Evolutionary conservation across 495 filamentous ascomycete genomes (phyloP).

Genomic region (Arthonia radiata): DNA sequence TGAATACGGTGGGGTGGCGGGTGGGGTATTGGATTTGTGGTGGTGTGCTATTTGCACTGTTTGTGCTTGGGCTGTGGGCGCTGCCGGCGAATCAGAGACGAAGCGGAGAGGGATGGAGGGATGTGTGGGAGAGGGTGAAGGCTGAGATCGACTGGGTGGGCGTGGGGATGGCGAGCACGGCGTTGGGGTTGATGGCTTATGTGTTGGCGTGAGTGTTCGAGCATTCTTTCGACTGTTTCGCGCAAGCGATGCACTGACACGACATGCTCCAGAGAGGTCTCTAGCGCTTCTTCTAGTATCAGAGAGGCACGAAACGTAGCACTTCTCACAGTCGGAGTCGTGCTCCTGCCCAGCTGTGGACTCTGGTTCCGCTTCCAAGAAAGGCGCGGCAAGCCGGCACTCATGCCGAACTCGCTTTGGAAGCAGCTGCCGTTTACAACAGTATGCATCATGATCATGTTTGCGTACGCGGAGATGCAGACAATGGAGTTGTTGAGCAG

Average conservation of each 20-base stretch:
- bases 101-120: background rate
- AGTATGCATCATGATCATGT: constrained; percentile 24
- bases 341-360: constrained; percentile 20
- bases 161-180: background rate
- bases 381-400: constrained; percentile 15
- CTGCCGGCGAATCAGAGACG: background rate
- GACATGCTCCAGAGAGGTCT: no score
- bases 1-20: background rate
- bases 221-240: no score
- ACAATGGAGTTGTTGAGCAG: constrained; percentile 22
- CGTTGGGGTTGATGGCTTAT: background rate
- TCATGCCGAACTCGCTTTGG: constrained; percentile 33
- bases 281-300: constrained; percentile 17
- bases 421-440: constrained; percentile 21
- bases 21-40: background rate
- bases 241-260: no score
- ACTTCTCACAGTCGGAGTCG: constrained; percentile 14
- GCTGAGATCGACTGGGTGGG: background rate
- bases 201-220: background rate
- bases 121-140: background rate
- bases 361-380: constrained; percentile 23
- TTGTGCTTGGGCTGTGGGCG: background rate
- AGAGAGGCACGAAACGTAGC: constrained; percentile 15
- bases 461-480: constrained; percentile 23
- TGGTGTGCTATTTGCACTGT: background rate